These are phyloP conservation scores for Pythium biforme DNA, from an alignment of 352 stramenopile genomes.

Conservation along the genomic window DNA sequence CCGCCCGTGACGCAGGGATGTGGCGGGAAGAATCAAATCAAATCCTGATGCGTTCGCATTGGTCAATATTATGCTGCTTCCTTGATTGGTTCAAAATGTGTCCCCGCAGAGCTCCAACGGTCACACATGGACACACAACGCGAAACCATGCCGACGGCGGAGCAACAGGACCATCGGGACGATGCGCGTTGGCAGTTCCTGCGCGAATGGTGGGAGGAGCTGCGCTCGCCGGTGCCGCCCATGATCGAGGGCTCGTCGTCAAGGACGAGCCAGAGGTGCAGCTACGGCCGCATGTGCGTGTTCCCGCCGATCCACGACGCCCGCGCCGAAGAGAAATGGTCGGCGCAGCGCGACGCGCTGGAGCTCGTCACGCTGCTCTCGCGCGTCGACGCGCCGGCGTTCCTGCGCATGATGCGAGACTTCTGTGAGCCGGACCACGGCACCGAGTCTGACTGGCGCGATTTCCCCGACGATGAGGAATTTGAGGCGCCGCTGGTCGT, in stretches of 20 bases:
- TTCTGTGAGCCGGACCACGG: background rate
- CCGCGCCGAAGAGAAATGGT: background rate
- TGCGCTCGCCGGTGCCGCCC: background rate
- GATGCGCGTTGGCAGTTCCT: conserved; percentile 11
- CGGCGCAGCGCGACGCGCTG: conserved; percentile 6
- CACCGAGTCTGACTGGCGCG: background rate
- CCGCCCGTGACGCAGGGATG: too few species aligned
- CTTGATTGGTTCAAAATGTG: too few species aligned
- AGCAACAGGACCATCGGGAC: background rate
- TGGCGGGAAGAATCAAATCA: too few species aligned
- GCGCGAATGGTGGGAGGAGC: conserved; percentile 10
- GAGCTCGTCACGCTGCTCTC: conserved; percentile 12
- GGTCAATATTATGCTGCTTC: too few species aligned
- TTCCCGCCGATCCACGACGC: background rate
- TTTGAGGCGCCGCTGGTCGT: conserved; percentile 1
- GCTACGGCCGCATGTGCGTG: conserved; percentile 3
- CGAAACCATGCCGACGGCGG: background rate
- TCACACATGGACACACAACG: too few species aligned
- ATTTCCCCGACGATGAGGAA: conserved; percentile 7
- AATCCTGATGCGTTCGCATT: too few species aligned
- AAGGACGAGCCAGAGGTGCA: background rate
- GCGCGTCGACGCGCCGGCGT: conserved; percentile 2
- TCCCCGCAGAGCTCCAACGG: too few species aligned
- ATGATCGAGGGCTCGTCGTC: background rate
- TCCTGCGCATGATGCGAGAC: conserved; percentile 6